Conservation (phyloP, 2,329 filamentous ascomycete species). For the Sporothrix phasma region DNA sequence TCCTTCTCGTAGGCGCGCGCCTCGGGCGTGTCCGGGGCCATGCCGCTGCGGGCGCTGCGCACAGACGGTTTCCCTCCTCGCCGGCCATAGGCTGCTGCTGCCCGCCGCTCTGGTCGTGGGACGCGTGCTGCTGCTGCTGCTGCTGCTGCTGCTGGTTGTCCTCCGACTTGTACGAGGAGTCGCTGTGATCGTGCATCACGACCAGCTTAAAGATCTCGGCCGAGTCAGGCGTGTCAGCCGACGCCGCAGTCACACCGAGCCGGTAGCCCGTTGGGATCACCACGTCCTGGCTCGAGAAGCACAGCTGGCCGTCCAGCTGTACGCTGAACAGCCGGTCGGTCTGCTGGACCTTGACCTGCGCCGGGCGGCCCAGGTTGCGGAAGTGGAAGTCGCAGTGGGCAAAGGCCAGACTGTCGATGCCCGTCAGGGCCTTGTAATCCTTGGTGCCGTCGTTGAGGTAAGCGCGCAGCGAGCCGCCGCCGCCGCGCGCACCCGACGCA, state of each 20-base stretch:
- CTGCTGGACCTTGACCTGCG: conserved; percentile 64
- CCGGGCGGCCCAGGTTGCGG: conserved; percentile 80
- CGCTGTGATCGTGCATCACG: conserved; percentile 48
- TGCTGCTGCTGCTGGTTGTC: conserved; percentile 14
- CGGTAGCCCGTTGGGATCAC: conserved; percentile 69
- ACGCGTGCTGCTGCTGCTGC: conserved; percentile 9
- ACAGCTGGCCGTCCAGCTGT: conserved; percentile 65
- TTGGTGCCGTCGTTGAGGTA: conserved; percentile 87
- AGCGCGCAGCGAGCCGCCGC: conserved; percentile 72
- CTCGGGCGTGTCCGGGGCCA: conserved; percentile 11
- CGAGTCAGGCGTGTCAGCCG: conserved; percentile 84
- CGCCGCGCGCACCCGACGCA: conserved; percentile 58
- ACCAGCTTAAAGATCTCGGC: conserved; percentile 88
- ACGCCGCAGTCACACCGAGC: conserved; percentile 80
- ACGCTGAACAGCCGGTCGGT: conserved; percentile 60
- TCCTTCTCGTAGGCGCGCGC: conserved; percentile 24
- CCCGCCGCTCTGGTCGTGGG: conserved; percentile 18
- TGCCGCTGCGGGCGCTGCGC: conserved; percentile 4
- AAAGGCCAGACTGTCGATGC: conserved; percentile 78
- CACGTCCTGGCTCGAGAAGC: conserved; percentile 77
- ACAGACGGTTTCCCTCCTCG: conserved; percentile 2
- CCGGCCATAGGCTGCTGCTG: conserved; percentile 16
- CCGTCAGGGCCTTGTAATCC: conserved; percentile 70
- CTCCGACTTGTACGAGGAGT: conserved; percentile 22
- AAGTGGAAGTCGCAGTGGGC: conserved; percentile 87